These are phyloP conservation scores for Ascochyta lentis DNA, from an alignment of 2,329 filamentous ascomycete species.

Conservation along the genomic window DNA sequence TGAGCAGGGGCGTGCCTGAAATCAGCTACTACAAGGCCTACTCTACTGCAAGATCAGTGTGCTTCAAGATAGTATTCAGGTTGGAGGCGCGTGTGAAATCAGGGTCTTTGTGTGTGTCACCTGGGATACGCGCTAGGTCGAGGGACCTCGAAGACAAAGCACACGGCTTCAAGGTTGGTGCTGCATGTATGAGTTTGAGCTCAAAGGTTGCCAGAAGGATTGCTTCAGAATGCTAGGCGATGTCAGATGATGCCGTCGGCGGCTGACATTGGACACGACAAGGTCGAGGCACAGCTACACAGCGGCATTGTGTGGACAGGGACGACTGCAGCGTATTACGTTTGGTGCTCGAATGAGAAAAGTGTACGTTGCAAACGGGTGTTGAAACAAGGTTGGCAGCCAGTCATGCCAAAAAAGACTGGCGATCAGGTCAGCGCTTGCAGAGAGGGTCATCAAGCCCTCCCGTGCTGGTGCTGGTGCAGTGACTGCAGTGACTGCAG, in stretches of 20 bases:
- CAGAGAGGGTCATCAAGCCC: conserved; percentile 13
- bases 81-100: neutral
- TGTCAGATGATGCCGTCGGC: conserved; percentile 9
- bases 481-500: too few species aligned
- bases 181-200: too few species aligned
- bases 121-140: neutral
- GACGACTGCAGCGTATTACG: conserved; percentile 2
- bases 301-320: neutral
- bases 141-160: neutral
- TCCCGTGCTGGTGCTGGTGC: too few species aligned
- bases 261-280: conserved; percentile 1
- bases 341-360: conserved; percentile 4
- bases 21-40: conserved; percentile 2
- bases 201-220: neutral
- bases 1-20: neutral
- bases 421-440: conserved; percentile 40
- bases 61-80: neutral
- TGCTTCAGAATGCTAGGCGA: neutral
- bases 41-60: neutral
- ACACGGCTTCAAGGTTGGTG: neutral
- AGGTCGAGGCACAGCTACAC: too few species aligned
- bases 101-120: conserved; percentile 5
- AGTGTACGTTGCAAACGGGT: conserved; percentile 5
- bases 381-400: conserved; percentile 15
- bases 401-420: conserved; percentile 29